Conservation (phyloP, 495 filamentous ascomycete genomes). For the Immersiella caudata region DNA sequence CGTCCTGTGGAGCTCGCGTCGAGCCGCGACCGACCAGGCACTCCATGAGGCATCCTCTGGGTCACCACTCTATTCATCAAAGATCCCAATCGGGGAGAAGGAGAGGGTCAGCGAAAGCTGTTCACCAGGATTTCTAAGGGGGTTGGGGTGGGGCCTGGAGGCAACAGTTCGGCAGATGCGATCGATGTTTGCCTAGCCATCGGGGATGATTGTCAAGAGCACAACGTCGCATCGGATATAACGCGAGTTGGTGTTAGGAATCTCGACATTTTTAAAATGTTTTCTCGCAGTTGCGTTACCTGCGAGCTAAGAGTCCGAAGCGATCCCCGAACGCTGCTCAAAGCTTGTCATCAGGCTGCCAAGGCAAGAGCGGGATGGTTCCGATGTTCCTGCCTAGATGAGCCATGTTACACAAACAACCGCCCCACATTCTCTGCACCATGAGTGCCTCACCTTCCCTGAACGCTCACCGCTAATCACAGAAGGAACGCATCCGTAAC, state of each 20-base stretch:
- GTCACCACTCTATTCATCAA: background rate
- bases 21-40: background rate
- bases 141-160: background rate
- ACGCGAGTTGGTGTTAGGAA: too few relatives aligned
- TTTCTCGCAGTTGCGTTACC: too few relatives aligned
- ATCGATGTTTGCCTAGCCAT: background rate
- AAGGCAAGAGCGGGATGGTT: background rate
- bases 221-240: background rate
- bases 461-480: background rate
- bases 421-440: background rate
- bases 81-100: background rate
- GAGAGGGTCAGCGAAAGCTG: background rate
- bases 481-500: too few relatives aligned
- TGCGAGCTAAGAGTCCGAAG: background rate
- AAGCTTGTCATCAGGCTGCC: conserved; percentile 2
- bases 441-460: background rate
- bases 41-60: background rate
- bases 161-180: background rate
- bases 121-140: background rate
- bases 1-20: background rate
- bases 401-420: background rate
- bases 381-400: background rate
- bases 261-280: too few relatives aligned
- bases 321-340: background rate
- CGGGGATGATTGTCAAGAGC: background rate